phyloP scores from a whole-genome alignment of 2,329 filamentous ascomycete species.

The Aspergillus jensenii region DNA sequence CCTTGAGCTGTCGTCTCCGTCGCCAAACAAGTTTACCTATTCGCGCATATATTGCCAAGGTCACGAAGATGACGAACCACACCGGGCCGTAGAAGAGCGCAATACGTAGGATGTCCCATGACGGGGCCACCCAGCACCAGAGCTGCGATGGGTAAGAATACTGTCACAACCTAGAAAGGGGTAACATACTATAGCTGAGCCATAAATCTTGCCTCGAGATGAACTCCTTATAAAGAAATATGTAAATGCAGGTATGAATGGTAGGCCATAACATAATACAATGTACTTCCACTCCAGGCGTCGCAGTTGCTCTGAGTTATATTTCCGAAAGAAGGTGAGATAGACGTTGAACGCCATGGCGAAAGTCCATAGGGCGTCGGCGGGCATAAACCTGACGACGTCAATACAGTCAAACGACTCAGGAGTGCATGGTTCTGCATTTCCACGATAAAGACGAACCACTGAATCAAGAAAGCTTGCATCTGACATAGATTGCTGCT shows the following conservation, averaged over 20 bases:
- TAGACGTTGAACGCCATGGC: constrained; percentile 85
- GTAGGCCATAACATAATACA: constrained; percentile 68
- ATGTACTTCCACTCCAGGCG: constrained; percentile 71
- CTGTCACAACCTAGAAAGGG: neutral
- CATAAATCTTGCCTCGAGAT: constrained; percentile 64
- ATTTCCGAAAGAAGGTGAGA: constrained; percentile 75
- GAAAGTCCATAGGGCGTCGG: constrained; percentile 73
- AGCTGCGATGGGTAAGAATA: constrained; percentile 46
- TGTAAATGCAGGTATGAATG: constrained; percentile 65
- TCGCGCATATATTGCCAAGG: constrained; percentile 41
- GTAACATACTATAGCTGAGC: constrained; percentile 60
- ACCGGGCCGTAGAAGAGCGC: constrained; percentile 65
- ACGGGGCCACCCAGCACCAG: constrained; percentile 74
- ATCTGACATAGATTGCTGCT: constrained; percentile 67
- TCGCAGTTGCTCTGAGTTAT: constrained; percentile 63
- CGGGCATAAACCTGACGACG: constrained; percentile 67
- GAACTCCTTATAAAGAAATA: constrained; percentile 64
- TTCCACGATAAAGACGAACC: constrained; percentile 55
- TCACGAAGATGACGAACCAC: constrained; percentile 43
- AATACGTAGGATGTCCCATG: constrained; percentile 72
- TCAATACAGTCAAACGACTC: neutral
- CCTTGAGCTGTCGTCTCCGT: constrained; percentile 62
- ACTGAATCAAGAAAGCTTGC: constrained; percentile 78
- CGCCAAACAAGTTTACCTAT: constrained; percentile 43
- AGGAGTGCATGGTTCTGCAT: neutral